phyloP scores from a whole-genome alignment of 345 rosid species.

The Lenwebbia sp. region DNA sequence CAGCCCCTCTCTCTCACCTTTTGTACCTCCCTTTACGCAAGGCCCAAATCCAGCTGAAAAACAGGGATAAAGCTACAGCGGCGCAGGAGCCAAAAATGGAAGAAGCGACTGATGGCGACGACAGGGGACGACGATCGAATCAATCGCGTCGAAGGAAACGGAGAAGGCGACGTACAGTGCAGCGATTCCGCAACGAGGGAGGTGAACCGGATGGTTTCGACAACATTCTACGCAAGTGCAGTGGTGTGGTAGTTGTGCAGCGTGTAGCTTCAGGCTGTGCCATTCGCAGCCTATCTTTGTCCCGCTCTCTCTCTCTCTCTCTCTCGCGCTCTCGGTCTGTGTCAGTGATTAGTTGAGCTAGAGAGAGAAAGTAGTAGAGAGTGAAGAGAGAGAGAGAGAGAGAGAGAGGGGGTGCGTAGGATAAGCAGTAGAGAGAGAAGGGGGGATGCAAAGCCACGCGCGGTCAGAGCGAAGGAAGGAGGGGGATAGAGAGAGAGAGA shows the following conservation, averaged over 20 bases:
- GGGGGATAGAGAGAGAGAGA: background rate
- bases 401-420: background rate
- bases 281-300: background rate
- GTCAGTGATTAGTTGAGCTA: background rate
- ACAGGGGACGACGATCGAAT: background rate
- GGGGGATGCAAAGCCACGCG: background rate
- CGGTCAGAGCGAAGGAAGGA: background rate
- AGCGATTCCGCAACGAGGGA: background rate
- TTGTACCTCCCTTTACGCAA: background rate
- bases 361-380: background rate
- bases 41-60: background rate
- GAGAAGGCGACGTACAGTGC: background rate
- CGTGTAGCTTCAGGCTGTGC: background rate
- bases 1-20: background rate
- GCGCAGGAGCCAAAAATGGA: background rate
- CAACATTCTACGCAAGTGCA: background rate
- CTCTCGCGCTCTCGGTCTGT: background rate
- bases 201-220: background rate
- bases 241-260: background rate
- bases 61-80: background rate
- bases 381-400: background rate
- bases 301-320: background rate
- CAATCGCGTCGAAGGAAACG: background rate
- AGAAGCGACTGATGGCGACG: background rate
- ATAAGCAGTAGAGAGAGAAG: background rate